Percentiles rank a stretch among this genome's conserved stretches.
Conservation (phyloP, 345 rosid genomes). For the Citrus unshiu region DNA sequence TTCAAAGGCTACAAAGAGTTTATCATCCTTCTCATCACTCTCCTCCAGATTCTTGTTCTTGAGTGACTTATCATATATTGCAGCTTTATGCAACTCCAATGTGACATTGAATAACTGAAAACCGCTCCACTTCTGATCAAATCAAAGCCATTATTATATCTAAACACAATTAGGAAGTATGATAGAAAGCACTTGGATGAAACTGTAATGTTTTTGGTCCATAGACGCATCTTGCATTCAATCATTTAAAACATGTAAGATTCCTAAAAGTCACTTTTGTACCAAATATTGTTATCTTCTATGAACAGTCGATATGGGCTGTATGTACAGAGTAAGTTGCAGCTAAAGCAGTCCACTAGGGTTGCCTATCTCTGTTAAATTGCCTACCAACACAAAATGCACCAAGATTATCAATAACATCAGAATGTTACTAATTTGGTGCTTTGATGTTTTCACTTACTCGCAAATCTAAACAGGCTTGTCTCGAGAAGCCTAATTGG, state of each 20-base stretch:
- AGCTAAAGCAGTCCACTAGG: not conserved
- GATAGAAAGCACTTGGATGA: not conserved
- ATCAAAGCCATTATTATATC: not conserved
- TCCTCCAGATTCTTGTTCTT: not conserved
- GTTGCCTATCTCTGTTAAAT: not conserved
- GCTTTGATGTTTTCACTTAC: too few relatives aligned
- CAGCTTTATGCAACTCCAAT: conserved; percentile 22
- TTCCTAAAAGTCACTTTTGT: not conserved
- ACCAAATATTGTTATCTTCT: not conserved
- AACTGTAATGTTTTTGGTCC: not conserved
- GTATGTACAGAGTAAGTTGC: not conserved
- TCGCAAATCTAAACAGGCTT: too few relatives aligned
- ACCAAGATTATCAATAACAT: too few relatives aligned
- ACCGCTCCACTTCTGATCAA: conserved; percentile 36
- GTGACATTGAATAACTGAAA: conserved; percentile 18
- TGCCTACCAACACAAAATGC: too few relatives aligned
- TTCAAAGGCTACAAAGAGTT: conserved; percentile 26
- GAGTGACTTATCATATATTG: conserved; percentile 9
- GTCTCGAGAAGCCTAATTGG: too few relatives aligned
- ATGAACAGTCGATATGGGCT: not conserved
- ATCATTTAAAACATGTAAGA: not conserved
- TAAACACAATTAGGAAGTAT: not conserved
- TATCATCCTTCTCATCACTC: conserved; percentile 8
- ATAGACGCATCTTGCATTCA: not conserved
- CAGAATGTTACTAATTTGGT: too few relatives aligned